Conservation (phyloP, 257 asterid genomes). For the Nicotiana tomentosiformis region DNA sequence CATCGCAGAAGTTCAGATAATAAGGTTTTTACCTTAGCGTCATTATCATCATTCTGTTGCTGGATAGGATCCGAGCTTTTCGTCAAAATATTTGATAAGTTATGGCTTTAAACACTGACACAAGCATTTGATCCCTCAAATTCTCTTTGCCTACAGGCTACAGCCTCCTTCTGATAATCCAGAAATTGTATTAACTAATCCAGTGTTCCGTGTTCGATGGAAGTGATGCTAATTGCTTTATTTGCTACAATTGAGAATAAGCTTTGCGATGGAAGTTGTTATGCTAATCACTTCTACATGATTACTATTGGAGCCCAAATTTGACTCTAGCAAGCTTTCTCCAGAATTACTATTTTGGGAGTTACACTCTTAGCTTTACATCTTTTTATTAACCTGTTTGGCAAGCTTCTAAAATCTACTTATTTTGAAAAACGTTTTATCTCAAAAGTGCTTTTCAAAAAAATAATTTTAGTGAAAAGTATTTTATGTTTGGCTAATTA, state of each 20-base stretch:
- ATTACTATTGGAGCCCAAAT: no score
- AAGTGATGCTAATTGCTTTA: background rate
- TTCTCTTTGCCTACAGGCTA: no score
- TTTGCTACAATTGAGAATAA: background rate
- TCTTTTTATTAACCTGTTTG: no score
- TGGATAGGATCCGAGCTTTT: background rate
- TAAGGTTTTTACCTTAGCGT: background rate
- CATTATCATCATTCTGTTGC: background rate
- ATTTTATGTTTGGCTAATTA: no score
- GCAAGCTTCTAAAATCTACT: no score
- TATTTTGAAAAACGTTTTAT: no score
- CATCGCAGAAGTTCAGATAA: background rate
- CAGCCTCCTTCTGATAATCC: background rate
- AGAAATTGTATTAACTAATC: background rate
- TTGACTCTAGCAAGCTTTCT: no score
- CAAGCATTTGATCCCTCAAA: background rate
- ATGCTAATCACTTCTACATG: no score
- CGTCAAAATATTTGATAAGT: background rate
- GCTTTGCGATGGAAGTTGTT: background rate
- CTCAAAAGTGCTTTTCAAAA: no score
- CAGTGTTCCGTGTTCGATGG: background rate
- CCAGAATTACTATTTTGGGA: no score
- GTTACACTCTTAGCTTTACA: no score
- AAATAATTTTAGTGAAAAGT: no score
- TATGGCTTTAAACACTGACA: background rate